Base-by-base conservation (phyloP, 805 yeast genomes). In the Pichia manshurica region DNA sequence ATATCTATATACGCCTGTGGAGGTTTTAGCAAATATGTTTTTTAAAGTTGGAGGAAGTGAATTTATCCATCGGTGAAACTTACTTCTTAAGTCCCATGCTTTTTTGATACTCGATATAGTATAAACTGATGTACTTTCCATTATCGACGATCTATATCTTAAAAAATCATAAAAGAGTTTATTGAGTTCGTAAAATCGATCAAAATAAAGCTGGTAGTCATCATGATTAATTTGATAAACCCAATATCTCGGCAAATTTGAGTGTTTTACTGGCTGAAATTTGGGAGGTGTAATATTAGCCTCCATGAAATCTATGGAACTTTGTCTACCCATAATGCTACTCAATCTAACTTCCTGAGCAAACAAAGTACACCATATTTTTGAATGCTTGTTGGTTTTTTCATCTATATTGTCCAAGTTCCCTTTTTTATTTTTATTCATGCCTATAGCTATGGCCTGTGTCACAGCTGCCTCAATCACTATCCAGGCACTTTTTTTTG, bases 41-140 rank as follows among this genome's bases (percentile, higher is more conserved):
- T 28, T 34, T 22, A 44, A 35, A 16, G 19, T 2, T 16, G 28
- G 25, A 22, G 51, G 47, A 20, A 48, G 44, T 13, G 42, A 8
- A n/a, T 34, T 19, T 16, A 31, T 45, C 51, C 51, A 48, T 17
- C 15, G 12, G 13, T 29, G 29, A 25, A 45, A 29, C 13, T 48
- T 43, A 6, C 54, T 57, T 47, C 60, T 58, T 49, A 59, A 56
- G 46, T 53, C 56, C 53, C 52, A 55, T 5, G 55, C 53, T 13
- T 41, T 48, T 4, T 41, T 37, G n/a, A 42, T 45, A 34, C 29
- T 36, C 19, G 23, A n/a, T 8, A 22, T 43, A 47, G 52, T 54
- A 46, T 20, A 47, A 44, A 45, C 42, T 46, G 16, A 51, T 52
- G 21, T 10, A 34, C 39, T 37, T 52, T 47, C 25, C 59, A 40